These are phyloP conservation scores for Sporothrix brunneoviolacea DNA, from an alignment of 2,329 filamentous ascomycete species.

Conservation along the genomic window DNA sequence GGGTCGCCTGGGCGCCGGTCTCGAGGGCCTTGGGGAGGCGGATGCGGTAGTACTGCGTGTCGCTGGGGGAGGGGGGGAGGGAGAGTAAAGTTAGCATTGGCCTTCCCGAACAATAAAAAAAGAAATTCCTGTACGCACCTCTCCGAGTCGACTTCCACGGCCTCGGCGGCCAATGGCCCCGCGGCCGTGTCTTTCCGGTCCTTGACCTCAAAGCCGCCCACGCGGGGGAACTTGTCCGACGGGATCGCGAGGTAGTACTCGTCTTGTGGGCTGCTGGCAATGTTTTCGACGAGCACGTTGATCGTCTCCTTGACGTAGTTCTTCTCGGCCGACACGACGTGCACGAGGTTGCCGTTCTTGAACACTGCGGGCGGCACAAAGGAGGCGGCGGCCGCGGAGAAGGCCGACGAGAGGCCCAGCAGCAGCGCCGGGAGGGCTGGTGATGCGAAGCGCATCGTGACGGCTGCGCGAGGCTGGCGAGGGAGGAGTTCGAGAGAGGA, in stretches of 20 bases:
- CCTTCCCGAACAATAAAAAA: slow-evolving; percentile 15
- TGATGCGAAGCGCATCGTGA: slow-evolving; percentile 39
- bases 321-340: slow-evolving; percentile 88
- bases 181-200: slow-evolving; percentile 75
- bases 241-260: slow-evolving; percentile 92
- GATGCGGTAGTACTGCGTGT: slow-evolving; percentile 77
- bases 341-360: slow-evolving; percentile 86
- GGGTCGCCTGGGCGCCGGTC: slow-evolving; percentile 70
- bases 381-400: slow-evolving; percentile 39
- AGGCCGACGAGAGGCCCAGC: slow-evolving; percentile 47
- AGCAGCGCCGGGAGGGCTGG: slow-evolving; percentile 51
- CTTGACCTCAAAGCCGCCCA: slow-evolving; percentile 85
- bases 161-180: slow-evolving; percentile 61
- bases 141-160: slow-evolving; percentile 56
- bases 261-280: slow-evolving; percentile 68
- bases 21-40: slow-evolving; percentile 69
- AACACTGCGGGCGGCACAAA: slow-evolving; percentile 89
- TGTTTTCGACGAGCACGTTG: slow-evolving; percentile 92
- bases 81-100: slow-evolving; percentile 22
- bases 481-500: slow-evolving; percentile 10
- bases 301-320: slow-evolving; percentile 82
- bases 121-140: slow-evolving; percentile 36
- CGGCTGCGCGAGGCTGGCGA: not conserved
- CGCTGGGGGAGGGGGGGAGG: slow-evolving; percentile 36
- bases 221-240: slow-evolving; percentile 61